These are phyloP conservation scores for Alternaria infectoria DNA, from an alignment of 2,329 filamentous ascomycete genomes.

Conservation along the genomic window DNA sequence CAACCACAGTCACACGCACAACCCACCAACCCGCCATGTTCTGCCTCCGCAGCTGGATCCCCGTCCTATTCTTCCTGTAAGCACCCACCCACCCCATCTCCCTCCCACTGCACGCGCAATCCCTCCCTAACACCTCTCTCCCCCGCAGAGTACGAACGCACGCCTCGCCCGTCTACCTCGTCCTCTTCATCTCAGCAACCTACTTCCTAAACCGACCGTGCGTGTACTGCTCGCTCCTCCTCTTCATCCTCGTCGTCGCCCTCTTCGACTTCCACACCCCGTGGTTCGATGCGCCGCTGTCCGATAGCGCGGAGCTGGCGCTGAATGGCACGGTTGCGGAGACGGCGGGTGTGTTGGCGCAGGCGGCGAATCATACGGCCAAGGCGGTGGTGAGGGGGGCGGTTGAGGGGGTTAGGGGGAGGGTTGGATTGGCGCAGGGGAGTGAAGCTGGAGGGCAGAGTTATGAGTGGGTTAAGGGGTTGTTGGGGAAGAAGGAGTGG, in stretches of 20 bases:
- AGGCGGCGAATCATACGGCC: constrained; percentile 65
- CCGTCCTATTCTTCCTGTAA: constrained; percentile 60
- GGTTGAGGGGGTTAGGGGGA: constrained; percentile 36
- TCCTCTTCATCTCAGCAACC: constrained; percentile 75
- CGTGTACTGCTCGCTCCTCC: constrained; percentile 95
- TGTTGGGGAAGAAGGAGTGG: constrained; percentile 86
- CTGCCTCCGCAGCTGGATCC: constrained; percentile 67
- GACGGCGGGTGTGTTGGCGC: constrained; percentile 71
- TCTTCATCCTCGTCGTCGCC: constrained; percentile 92
- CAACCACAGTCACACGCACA: background rate
- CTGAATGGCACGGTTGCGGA: constrained; percentile 44
- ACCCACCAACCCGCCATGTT: constrained; percentile 58
- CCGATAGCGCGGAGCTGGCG: constrained; percentile 39
- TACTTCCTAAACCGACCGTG: constrained; percentile 97
- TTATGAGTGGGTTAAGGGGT: constrained; percentile 78
- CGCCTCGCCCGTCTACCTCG: constrained; percentile 57
- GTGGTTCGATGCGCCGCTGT: constrained; percentile 84
- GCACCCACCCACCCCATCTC: background rate
- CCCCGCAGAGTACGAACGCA: constrained; percentile 48
- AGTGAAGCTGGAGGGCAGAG: constrained; percentile 70
- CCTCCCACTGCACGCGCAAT: background rate
- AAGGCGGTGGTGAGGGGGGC: constrained; percentile 38
- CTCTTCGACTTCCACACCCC: constrained; percentile 92
- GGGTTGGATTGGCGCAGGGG: constrained; percentile 39
- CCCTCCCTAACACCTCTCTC: constrained; percentile 3